Conservation (phyloP, 108 stramenopile species). For the Cafeteria roenbergensis region DNA sequence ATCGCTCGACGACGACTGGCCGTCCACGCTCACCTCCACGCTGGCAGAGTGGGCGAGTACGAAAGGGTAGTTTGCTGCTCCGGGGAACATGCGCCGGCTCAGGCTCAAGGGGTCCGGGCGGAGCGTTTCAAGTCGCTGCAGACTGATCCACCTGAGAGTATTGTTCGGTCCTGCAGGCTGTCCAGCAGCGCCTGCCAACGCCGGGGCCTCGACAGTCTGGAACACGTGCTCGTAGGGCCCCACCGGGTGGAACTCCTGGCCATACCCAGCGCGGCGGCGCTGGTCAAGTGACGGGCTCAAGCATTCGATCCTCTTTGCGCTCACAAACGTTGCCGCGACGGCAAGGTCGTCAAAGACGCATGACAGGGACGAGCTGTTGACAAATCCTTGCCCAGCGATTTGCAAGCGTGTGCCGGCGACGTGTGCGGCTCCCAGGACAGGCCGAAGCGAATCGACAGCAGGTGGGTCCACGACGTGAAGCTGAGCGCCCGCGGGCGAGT, state of each 20-base stretch:
- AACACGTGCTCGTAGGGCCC: constrained; percentile 21
- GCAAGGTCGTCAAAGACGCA: constrained; percentile 47
- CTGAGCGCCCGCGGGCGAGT: too few relatives aligned
- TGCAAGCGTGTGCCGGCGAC: too few relatives aligned
- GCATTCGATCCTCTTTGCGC: constrained; percentile 39
- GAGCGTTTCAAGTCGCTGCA: too few relatives aligned
- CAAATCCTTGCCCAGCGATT: too few relatives aligned
- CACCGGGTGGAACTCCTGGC: constrained; percentile 21
- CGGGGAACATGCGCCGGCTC: constrained; percentile 46
- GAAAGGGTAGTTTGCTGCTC: constrained; percentile 49
- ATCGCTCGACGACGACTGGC: constrained; percentile 35
- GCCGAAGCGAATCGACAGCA: too few relatives aligned
- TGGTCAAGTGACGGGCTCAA: constrained; percentile 36
- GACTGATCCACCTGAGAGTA: constrained; percentile 8
- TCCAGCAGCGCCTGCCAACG: constrained; percentile 21
- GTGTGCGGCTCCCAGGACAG: too few relatives aligned
- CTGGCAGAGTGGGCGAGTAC: constrained; percentile 39
- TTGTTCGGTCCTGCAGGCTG: constrained; percentile 16
- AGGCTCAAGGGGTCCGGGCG: too few relatives aligned
- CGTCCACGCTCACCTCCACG: constrained; percentile 55
- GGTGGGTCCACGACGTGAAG: too few relatives aligned
- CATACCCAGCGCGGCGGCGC: constrained; percentile 3
- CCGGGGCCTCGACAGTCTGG: neutral
- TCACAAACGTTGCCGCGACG: constrained; percentile 42
- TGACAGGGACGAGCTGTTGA: constrained; percentile 23